phyloP scores from a whole-genome alignment of 2,329 filamentous ascomycete genomes.

The Monosporascus sp. region DNA sequence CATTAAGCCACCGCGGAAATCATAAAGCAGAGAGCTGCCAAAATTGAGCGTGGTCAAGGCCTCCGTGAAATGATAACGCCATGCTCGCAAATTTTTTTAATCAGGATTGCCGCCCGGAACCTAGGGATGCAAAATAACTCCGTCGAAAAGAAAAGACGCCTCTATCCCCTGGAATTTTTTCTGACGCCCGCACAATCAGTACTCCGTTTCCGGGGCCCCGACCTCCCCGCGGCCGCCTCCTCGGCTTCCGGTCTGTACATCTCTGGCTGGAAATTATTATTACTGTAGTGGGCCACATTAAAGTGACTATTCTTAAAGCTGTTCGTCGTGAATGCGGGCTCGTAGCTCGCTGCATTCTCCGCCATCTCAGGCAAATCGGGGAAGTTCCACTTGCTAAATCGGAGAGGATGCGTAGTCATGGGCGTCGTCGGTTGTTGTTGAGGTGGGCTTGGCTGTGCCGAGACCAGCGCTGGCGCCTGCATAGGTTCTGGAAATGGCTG shows the following conservation, averaged over 20 bases:
- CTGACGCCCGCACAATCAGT: constrained; percentile 23
- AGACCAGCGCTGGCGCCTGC: constrained; percentile 15
- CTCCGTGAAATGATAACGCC: constrained; percentile 16
- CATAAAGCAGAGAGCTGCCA: background rate
- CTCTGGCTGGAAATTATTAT: constrained; percentile 55
- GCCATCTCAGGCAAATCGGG: constrained; percentile 24
- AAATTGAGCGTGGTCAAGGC: constrained; percentile 3
- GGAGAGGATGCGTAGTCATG: constrained; percentile 31
- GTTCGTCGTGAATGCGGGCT: constrained; percentile 47
- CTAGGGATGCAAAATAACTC: constrained; percentile 14
- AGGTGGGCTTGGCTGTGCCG: constrained; percentile 27
- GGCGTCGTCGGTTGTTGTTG: constrained; percentile 18
- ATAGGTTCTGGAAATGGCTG: constrained; percentile 28
- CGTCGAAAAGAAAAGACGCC: constrained; percentile 13
- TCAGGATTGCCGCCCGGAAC: constrained; percentile 11
- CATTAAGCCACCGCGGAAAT: too few relatives aligned
- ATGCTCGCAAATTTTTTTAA: constrained; percentile 3
- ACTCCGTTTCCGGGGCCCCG: constrained; percentile 24
- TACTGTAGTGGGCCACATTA: constrained; percentile 62
- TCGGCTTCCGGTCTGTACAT: constrained; percentile 40
- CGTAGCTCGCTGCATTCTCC: constrained; percentile 32
- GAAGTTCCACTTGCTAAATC: constrained; percentile 53
- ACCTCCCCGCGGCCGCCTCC: constrained; percentile 25
- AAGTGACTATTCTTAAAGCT: constrained; percentile 63
- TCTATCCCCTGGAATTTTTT: constrained; percentile 26